Percentiles rank a stretch among this genome's conserved stretches.
These are phyloP conservation scores for Pythium sp. DNA, from an alignment of 352 stramenopile genomes.

Conservation along the genomic window DNA sequence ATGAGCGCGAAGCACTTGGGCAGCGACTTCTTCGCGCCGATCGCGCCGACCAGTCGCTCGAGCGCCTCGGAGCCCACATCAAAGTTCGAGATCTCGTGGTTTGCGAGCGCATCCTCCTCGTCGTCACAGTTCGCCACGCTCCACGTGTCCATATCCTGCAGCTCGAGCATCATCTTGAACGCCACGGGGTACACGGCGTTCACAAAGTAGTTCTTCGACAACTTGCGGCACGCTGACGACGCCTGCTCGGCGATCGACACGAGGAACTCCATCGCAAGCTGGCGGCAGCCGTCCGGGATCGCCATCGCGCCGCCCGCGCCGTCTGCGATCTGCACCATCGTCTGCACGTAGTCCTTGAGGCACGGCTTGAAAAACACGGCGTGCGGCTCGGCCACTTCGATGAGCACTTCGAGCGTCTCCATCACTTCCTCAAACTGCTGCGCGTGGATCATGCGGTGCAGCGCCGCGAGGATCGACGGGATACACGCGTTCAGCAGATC, in stretches of 20 bases:
- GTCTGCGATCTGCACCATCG: conserved; percentile 74
- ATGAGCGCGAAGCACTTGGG: conserved; percentile 77
- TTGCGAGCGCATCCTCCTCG: conserved; percentile 47
- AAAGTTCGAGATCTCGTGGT: conserved; percentile 84
- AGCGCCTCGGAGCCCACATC: conserved; percentile 82
- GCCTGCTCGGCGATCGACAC: conserved; percentile 77
- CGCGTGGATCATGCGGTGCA: conserved; percentile 51
- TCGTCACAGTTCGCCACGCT: conserved; percentile 67
- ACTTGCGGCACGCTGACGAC: conserved; percentile 49
- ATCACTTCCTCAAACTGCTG: conserved; percentile 69
- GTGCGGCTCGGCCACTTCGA: conserved; percentile 76
- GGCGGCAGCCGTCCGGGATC: conserved; percentile 65
- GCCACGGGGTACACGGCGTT: conserved; percentile 64
- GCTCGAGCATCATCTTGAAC: conserved; percentile 85
- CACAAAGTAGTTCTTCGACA: conserved; percentile 80
- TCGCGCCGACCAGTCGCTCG: conserved; percentile 59
- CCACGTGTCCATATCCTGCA: conserved; percentile 73
- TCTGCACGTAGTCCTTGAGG: conserved; percentile 56
- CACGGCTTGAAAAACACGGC: conserved; percentile 66
- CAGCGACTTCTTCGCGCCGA: conserved; percentile 70
- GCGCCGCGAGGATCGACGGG: conserved; percentile 46
- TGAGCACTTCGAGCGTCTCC: conserved; percentile 79
- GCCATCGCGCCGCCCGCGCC: conserved; percentile 6
- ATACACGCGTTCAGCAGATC: conserved; percentile 51
- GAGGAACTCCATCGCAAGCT: conserved; percentile 84